These are phyloP conservation scores for Fusarium luffae DNA, from an alignment of 2,329 filamentous ascomycete species.

Conservation along the genomic window DNA sequence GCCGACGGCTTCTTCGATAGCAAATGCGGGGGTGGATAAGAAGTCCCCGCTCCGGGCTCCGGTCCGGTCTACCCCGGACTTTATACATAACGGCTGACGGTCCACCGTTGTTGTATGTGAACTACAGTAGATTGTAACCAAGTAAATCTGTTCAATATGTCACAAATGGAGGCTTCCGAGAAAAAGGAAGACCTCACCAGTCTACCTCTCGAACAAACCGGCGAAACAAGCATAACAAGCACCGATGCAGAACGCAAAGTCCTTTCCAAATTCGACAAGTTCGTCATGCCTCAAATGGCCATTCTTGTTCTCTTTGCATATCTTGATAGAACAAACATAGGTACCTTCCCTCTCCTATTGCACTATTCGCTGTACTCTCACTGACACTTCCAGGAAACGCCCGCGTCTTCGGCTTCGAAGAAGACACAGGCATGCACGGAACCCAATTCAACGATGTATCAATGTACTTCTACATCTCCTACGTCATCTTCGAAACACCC, in stretches of 20 bases:
- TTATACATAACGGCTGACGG: not conserved
- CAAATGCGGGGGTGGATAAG: constrained; percentile 28
- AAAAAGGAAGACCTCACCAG: constrained; percentile 1
- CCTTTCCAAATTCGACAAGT: constrained; percentile 45
- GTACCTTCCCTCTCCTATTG: not conserved
- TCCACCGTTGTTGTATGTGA: too few species aligned
- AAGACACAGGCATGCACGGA: constrained; percentile 46
- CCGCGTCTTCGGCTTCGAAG: constrained; percentile 49
- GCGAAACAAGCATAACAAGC: not conserved
- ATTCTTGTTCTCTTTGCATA: constrained; percentile 43
- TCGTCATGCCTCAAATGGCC: constrained; percentile 45
- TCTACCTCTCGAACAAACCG: not conserved
- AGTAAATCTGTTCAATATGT: not conserved
- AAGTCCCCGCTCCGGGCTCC: not conserved
- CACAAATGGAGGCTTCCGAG: not conserved
- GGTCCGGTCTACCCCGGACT: not conserved
- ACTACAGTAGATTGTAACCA: too few species aligned
- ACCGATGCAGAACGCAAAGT: constrained; percentile 11
- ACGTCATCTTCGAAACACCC: constrained; percentile 48
- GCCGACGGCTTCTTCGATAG: constrained; percentile 1
- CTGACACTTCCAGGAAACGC: constrained; percentile 46
- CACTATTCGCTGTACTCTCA: too few species aligned
- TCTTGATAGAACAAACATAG: constrained; percentile 46
- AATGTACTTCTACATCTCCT: constrained; percentile 48
- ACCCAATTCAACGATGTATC: constrained; percentile 49